Evolutionary conservation across 345 rosid genomes (phyloP).

Genomic region (Ceriops zippeliana): DNA sequence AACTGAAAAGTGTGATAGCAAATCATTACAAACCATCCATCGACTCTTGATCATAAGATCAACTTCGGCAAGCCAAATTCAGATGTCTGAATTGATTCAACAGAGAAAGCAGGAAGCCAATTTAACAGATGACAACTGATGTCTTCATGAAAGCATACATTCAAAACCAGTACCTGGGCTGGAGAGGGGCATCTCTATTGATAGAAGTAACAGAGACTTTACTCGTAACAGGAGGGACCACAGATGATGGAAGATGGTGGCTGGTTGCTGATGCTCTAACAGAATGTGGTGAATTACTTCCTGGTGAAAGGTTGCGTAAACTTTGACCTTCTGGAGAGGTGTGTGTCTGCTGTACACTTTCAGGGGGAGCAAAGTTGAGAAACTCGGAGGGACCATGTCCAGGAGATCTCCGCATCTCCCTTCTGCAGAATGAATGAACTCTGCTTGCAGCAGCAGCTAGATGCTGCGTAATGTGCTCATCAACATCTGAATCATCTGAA

Average conservation of each 20-base stretch:
- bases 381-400: slow-evolving; percentile 36
- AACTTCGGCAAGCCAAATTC: not conserved
- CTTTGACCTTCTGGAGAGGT: slow-evolving; percentile 22
- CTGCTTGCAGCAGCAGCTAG: slow-evolving; percentile 53
- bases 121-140: not conserved
- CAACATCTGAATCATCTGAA: slow-evolving; percentile 53
- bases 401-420: slow-evolving; percentile 52
- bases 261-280: slow-evolving; percentile 18
- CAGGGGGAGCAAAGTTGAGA: slow-evolving; percentile 28
- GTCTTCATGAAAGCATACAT: not conserved
- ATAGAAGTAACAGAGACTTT: slow-evolving; percentile 26
- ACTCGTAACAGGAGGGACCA: slow-evolving; percentile 21
- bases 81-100: not conserved
- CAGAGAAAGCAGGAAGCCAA: not conserved
- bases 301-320: slow-evolving; percentile 26
- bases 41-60: not conserved
- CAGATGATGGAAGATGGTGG: slow-evolving; percentile 26
- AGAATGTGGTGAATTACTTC: slow-evolving; percentile 30
- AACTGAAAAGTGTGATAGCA: slow-evolving; percentile 4
- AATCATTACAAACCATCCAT: not conserved
- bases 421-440: slow-evolving; percentile 45
- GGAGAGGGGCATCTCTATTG: slow-evolving; percentile 31
- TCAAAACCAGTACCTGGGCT: slow-evolving; percentile 45
- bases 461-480: slow-evolving; percentile 62
- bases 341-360: slow-evolving; percentile 17